Evolutionary conservation across 345 rosid species (phyloP).

Genomic region (Murraya koenigii): DNA sequence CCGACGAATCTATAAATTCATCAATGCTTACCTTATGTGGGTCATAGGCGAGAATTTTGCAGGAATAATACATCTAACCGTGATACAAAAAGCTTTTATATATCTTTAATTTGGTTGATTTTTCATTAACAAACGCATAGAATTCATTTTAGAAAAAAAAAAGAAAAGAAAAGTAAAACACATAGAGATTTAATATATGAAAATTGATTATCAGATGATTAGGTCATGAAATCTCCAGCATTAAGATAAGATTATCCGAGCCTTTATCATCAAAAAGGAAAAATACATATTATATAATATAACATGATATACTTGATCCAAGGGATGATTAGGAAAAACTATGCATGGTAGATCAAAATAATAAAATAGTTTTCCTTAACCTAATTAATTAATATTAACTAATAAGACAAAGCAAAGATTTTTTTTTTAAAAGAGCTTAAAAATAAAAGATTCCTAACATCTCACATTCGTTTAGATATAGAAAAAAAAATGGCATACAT

Average conservation of each 20-base stretch:
- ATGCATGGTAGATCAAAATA: background rate
- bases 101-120: too few relatives aligned
- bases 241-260: slow-evolving; percentile 14
- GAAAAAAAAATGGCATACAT: background rate
- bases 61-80: slow-evolving; percentile 13
- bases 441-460: slow-evolving; percentile 14
- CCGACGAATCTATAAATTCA: slow-evolving; percentile 33
- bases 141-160: too few relatives aligned
- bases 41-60: slow-evolving; percentile 11
- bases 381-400: background rate
- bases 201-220: slow-evolving; percentile 2
- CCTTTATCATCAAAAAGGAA: slow-evolving; percentile 23
- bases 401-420: slow-evolving; percentile 1
- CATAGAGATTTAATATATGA: background rate
- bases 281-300: background rate
- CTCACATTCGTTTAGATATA: background rate
- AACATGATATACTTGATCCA: background rate
- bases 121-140: too few relatives aligned
- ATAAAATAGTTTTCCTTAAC: slow-evolving; percentile 8
- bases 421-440: slow-evolving; percentile 2
- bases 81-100: too few relatives aligned
- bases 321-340: slow-evolving; percentile 10
- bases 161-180: too few relatives aligned
- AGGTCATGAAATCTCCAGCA: slow-evolving; percentile 12
- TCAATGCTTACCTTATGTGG: slow-evolving; percentile 22